Percentiles rank a stretch among this genome's conserved stretches.
These are phyloP conservation scores for Phyllosticta capitalensis DNA, from an alignment of 2,329 filamentous ascomycete genomes.

Conservation along the genomic window DNA sequence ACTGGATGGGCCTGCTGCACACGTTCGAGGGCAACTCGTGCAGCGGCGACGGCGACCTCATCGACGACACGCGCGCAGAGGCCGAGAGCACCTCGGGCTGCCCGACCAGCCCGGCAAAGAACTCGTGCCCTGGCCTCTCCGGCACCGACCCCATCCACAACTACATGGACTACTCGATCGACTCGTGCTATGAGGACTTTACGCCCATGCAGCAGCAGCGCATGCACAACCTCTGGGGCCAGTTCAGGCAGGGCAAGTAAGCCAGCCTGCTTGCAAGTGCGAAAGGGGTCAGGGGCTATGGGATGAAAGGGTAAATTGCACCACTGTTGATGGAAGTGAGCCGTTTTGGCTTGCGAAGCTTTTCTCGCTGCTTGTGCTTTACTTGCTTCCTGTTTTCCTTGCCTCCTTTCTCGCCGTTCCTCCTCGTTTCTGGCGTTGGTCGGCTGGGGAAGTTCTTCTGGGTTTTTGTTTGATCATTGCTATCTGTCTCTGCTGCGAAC, in stretches of 20 bases:
- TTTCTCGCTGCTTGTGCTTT: neutral
- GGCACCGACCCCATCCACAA: conserved; percentile 45
- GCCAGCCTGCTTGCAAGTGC: neutral
- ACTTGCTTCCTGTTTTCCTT: neutral
- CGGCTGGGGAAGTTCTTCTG: neutral
- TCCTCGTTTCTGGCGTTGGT: neutral
- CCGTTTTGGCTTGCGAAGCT: neutral
- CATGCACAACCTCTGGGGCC: conserved; percentile 44
- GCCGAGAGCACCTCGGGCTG: conserved; percentile 44
- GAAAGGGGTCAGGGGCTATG: neutral
- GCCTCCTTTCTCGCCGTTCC: neutral
- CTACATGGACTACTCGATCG: conserved; percentile 51
- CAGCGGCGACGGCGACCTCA: conserved; percentile 35
- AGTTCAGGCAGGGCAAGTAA: conserved; percentile 31
- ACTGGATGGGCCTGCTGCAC: conserved; percentile 40
- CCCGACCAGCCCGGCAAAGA: conserved; percentile 35
- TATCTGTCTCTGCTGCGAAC: neutral
- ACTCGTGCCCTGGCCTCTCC: conserved; percentile 38
- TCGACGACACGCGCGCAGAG: conserved; percentile 36
- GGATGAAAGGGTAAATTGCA: neutral
- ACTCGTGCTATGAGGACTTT: conserved; percentile 46
- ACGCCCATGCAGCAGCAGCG: conserved; percentile 40
- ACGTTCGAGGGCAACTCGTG: conserved; percentile 39
- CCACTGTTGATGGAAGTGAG: neutral
- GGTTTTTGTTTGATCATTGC: neutral